Percentiles rank a stretch among this genome's conserved stretches.
Evolutionary conservation across 768 basidiomycete genomes (phyloP).

Genomic region (Serendipita vermifera): DNA sequence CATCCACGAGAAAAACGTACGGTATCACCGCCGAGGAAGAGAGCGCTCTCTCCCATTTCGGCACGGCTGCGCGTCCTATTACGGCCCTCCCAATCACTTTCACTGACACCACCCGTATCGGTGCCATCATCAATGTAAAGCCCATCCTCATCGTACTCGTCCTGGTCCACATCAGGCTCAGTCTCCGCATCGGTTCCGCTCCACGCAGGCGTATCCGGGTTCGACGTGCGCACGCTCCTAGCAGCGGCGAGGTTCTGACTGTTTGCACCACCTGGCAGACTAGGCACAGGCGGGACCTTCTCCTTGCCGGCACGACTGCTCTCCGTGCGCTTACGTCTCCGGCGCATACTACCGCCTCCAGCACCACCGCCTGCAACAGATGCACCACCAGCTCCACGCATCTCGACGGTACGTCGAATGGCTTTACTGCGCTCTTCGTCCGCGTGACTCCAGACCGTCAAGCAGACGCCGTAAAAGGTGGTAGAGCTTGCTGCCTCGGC

Average conservation of each 20-base stretch:
- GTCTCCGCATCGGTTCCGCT: slow-evolving; percentile 38
- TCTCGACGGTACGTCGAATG: slow-evolving; percentile 71
- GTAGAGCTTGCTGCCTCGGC: slow-evolving; percentile 33
- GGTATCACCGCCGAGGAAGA: slow-evolving; percentile 78
- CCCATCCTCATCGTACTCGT: slow-evolving; percentile 36
- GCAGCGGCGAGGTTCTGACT: slow-evolving; percentile 6
- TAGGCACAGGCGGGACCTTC: neutral
- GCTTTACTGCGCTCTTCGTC: slow-evolving; percentile 77
- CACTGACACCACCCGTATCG: slow-evolving; percentile 43
- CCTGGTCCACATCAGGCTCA: slow-evolving; percentile 43
- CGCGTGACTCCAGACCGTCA: slow-evolving; percentile 93
- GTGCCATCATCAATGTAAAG: slow-evolving; percentile 60
- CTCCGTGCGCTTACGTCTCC: neutral
- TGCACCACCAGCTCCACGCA: slow-evolving; percentile 22
- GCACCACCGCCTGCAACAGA: neutral
- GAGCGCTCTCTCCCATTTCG: slow-evolving; percentile 52
- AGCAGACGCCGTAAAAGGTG: slow-evolving; percentile 80
- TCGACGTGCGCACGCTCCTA: slow-evolving; percentile 13
- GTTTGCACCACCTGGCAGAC: neutral
- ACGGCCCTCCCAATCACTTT: slow-evolving; percentile 75
- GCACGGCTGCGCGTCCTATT: slow-evolving; percentile 26
- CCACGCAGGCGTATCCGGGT: slow-evolving; percentile 15
- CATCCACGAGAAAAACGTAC: slow-evolving; percentile 28
- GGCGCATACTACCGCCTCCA: neutral
- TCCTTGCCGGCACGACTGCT: neutral